These are phyloP conservation scores for Durotheca rogersii DNA, from an alignment of 495 filamentous ascomycete species.

Conservation along the genomic window DNA sequence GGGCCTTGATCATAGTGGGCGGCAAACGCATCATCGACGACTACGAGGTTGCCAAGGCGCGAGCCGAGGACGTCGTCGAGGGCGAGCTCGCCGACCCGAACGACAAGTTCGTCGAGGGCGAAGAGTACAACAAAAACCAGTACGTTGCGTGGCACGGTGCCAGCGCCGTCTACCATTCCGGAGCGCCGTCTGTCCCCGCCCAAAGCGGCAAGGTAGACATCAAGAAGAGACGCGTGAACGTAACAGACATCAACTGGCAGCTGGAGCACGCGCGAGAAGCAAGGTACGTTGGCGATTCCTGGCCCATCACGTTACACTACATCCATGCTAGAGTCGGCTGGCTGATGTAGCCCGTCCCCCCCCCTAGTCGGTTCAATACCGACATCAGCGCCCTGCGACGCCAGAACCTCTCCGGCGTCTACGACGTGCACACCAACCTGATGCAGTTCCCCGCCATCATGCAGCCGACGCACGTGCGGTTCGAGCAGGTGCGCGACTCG, in stretches of 20 bases:
- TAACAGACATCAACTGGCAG: constrained; percentile 99
- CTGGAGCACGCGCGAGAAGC: constrained; percentile 88
- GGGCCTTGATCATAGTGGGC: constrained; percentile 88
- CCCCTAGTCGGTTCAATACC: constrained; percentile 76
- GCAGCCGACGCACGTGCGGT: constrained; percentile 84
- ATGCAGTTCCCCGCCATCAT: constrained; percentile 85
- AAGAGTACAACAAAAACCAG: constrained; percentile 88
- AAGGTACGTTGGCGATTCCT: constrained; percentile 56
- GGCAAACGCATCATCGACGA: constrained; percentile 85
- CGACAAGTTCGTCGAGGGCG: constrained; percentile 70
- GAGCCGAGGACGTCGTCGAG: constrained; percentile 77
- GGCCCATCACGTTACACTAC: background rate
- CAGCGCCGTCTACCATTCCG: constrained; percentile 89
- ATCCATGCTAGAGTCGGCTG: too few species aligned
- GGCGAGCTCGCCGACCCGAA: constrained; percentile 88
- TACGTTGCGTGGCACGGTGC: constrained; percentile 99
- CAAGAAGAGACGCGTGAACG: constrained; percentile 80
- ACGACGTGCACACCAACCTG: constrained; percentile 89
- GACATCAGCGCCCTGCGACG: constrained; percentile 63
- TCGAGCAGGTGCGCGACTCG: constrained; percentile 61
- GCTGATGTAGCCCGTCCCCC: constrained; percentile 19
- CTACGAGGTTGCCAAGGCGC: constrained; percentile 78
- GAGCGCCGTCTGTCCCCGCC: constrained; percentile 71
- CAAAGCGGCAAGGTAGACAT: constrained; percentile 68
- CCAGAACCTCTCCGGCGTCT: constrained; percentile 70